Conservation (phyloP, 2,329 filamentous ascomycete species). For the Gaeumannomyces sp. region DNA sequence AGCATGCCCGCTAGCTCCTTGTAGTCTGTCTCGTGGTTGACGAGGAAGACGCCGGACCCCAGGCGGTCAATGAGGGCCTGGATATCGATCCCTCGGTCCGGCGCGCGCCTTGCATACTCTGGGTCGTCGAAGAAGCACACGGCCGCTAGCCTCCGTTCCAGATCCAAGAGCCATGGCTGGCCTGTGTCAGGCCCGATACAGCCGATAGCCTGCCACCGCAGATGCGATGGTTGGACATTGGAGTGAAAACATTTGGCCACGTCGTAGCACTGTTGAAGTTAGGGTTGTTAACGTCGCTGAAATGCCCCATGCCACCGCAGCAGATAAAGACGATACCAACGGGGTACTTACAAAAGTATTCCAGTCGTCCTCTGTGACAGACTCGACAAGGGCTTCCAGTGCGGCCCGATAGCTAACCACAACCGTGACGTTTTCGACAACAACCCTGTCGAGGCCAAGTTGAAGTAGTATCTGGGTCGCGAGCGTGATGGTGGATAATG, state of each 20-base stretch:
- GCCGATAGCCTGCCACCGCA: conserved; percentile 53
- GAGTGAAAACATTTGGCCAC: conserved; percentile 41
- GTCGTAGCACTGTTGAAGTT: conserved; percentile 34
- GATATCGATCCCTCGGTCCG: conserved; percentile 36
- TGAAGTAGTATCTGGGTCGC: conserved; percentile 43
- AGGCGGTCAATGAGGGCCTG: conserved; percentile 41
- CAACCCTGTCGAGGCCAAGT: conserved; percentile 47
- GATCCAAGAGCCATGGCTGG: conserved; percentile 41
- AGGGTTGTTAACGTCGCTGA: conserved; percentile 10
- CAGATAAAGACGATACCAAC: conserved; percentile 23
- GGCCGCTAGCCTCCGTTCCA: conserved; percentile 61
- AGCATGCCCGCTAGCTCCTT: conserved; percentile 58
- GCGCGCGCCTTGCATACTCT: conserved; percentile 31
- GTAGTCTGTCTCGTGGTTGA: conserved; percentile 59
- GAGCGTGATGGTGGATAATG: conserved; percentile 26
- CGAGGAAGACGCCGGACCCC: conserved; percentile 40
- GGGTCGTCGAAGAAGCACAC: conserved; percentile 53
- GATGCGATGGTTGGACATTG: conserved; percentile 38
- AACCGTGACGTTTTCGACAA: conserved; percentile 38
- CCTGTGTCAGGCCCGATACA: conserved; percentile 48
- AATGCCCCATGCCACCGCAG: conserved; percentile 12
- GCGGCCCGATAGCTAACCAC: conserved; percentile 34
- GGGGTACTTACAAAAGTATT: conserved; percentile 27
- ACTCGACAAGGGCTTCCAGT: conserved; percentile 35
- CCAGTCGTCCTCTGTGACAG: conserved; percentile 33